phyloP scores from a whole-genome alignment of 257 asterid species.

The Galeopsis tetrahit region DNA sequence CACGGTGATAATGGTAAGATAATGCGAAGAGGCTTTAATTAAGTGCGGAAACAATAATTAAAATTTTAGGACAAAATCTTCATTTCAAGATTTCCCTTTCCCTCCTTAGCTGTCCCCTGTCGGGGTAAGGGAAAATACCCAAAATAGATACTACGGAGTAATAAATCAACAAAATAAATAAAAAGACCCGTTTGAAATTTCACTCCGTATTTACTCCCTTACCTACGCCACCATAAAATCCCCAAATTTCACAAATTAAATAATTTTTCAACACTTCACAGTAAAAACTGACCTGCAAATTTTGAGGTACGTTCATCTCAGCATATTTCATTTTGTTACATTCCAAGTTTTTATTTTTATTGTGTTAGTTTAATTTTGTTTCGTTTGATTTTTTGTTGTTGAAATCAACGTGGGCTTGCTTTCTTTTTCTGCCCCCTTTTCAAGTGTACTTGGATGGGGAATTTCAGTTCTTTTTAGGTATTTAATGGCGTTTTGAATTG shows the following conservation, averaged over 20 bases:
- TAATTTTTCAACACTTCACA: slow-evolving; percentile 13
- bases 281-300: not conserved
- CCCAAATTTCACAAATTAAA: slow-evolving; percentile 1
- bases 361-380: not conserved
- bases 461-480: slow-evolving; percentile 6
- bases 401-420: slow-evolving; percentile 18
- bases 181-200: slow-evolving; percentile 19
- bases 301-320: slow-evolving; percentile 24
- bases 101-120: slow-evolving; percentile 14
- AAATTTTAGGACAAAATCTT: not conserved
- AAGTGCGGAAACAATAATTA: not conserved
- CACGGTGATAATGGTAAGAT: not conserved
- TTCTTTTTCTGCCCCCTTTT: not conserved
- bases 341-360: slow-evolving; percentile 28
- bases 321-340: not conserved
- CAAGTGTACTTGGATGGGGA: not conserved
- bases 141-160: not conserved
- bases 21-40: slow-evolving; percentile 17
- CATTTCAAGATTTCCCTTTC: not conserved
- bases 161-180: not conserved
- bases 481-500: slow-evolving; percentile 3
- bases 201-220: slow-evolving; percentile 10
- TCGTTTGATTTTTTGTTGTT: not conserved
- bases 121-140: not conserved
- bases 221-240: slow-evolving; percentile 9